Base-by-base conservation (phyloP, 768 basidiomycete species). In the Lyophyllum atratum region DNA sequence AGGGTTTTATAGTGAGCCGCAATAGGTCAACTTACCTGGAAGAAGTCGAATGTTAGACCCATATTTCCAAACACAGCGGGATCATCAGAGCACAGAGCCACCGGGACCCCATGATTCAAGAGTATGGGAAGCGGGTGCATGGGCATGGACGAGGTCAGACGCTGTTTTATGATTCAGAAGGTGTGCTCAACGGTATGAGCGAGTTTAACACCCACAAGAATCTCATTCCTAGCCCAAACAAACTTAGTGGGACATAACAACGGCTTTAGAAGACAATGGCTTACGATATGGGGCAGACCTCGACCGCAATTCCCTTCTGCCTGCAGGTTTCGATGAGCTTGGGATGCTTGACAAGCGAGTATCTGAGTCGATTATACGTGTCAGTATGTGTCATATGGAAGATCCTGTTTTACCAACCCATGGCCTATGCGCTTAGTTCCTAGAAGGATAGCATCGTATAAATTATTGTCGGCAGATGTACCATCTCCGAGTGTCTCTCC, bases 251-350 rank as follows among this genome's bases (percentile, higher is more conserved):
- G 10, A 44, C 7, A 46, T 52, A 26, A 31, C 39, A 17, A 31
- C 9, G 21, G 44, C 39, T 22, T 24, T 47, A 53, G 52, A 54
- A 34, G n/a, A 56, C 29, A 12, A 78, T 86, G 55, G n/a, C n/a
- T n/a, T 71, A 90, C 89, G 89, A 92, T 58, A 92, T 90, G 1
- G 91, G 90, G 66, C 90, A 92, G 22, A 90, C 80, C 72, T 92
- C 91, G 19, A 92, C 65, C 1, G 85, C 79, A 59, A 93, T 87
- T 4, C 75, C 76, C 51, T 75, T 76, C 60, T 89, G 80, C 44
- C 81, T 76, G 69, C 90, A 91, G 7, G 81, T 79, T 39, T 86
- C 74, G 71, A 92, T 83, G 28, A 92, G 72, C 60, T 82, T 83
- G 1, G 89, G 90, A 66, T 92, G 90, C 65, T 90, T 92, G 31